A percentile compares a stretch with the other conserved stretches of the same genome.
These are phyloP conservation scores for Stenocarpella maydis DNA, from an alignment of 2,329 filamentous ascomycete species.

Conservation along the genomic window DNA sequence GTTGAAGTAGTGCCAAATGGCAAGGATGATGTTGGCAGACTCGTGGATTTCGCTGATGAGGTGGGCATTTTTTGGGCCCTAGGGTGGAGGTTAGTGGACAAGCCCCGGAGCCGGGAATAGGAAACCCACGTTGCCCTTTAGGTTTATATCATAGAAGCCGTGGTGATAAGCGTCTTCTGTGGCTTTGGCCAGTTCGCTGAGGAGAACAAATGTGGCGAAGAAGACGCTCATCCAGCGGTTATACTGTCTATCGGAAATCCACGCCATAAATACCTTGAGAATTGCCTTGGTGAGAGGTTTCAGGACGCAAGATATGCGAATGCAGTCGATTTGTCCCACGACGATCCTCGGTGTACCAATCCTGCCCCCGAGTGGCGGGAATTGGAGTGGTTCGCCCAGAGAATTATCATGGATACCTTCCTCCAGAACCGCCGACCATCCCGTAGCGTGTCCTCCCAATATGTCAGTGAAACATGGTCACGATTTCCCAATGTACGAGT, in stretches of 20 bases:
- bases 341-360: constrained; percentile 54
- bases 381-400: not conserved
- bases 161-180: constrained; percentile 54
- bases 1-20: constrained; percentile 61
- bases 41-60: constrained; percentile 52
- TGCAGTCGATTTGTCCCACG: constrained; percentile 55
- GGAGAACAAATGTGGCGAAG: constrained; percentile 50
- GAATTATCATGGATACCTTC: constrained; percentile 37
- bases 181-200: constrained; percentile 51
- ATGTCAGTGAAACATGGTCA: not conserved
- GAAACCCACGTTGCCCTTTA: constrained; percentile 39
- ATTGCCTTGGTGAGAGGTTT: constrained; percentile 46
- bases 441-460: constrained; percentile 52
- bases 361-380: constrained; percentile 46
- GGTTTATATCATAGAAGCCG: constrained; percentile 47
- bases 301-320: constrained; percentile 49
- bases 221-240: constrained; percentile 48
- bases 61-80: constrained; percentile 10
- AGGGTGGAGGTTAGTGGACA: not conserved
- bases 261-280: constrained; percentile 46
- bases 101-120: not conserved
- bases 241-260: constrained; percentile 45
- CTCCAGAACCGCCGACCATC: constrained; percentile 51
- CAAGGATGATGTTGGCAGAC: constrained; percentile 55
- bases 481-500: too few relatives aligned